Evolutionary conservation across 768 basidiomycete genomes (phyloP).

Genomic region (Hebeloma cylindrosporum): DNA sequence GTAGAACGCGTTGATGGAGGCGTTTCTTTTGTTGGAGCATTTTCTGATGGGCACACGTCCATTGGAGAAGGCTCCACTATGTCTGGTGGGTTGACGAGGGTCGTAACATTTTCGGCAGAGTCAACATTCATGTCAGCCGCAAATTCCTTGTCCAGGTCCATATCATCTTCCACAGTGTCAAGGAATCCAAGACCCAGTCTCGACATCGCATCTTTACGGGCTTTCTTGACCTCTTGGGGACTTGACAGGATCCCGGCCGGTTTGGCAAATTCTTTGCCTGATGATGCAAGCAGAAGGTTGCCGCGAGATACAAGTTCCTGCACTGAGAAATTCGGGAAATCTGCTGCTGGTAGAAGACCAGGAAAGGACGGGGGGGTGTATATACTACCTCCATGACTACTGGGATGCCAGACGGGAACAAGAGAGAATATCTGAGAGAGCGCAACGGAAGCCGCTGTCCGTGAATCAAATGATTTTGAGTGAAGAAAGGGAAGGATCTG

Average conservation of each 20-base stretch:
- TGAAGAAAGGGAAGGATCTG: conserved; percentile 90
- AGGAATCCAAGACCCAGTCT: conserved; percentile 87
- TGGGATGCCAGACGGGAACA: conserved; percentile 79
- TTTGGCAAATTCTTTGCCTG: conserved; percentile 88
- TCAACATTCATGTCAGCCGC: conserved; percentile 56
- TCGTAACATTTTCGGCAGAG: conserved; percentile 36
- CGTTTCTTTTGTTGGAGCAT: conserved; percentile 38
- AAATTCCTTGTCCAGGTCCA: conserved; percentile 85
- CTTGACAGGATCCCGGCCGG: conserved; percentile 71
- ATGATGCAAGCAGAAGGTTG: conserved; percentile 82
- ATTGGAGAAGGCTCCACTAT: conserved; percentile 42
- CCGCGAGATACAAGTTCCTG: conserved; percentile 74
- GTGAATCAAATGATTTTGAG: conserved; percentile 90
- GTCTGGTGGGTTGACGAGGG: conserved; percentile 41
- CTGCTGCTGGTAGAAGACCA: conserved; percentile 40
- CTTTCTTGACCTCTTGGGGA: conserved; percentile 79
- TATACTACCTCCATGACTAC: conserved; percentile 31
- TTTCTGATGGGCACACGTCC: conserved; percentile 40
- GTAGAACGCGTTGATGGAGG: conserved; percentile 42
- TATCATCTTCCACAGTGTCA: conserved; percentile 75
- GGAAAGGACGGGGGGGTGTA: conserved; percentile 22
- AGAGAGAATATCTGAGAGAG: conserved; percentile 84
- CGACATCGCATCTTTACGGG: conserved; percentile 85
- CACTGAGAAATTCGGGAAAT: conserved; percentile 77
- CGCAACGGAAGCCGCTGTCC: conserved; percentile 85